These are phyloP conservation scores for Trichosporon faecale DNA, from an alignment of 1,284 basidiomycete species.

Conservation along the genomic window DNA sequence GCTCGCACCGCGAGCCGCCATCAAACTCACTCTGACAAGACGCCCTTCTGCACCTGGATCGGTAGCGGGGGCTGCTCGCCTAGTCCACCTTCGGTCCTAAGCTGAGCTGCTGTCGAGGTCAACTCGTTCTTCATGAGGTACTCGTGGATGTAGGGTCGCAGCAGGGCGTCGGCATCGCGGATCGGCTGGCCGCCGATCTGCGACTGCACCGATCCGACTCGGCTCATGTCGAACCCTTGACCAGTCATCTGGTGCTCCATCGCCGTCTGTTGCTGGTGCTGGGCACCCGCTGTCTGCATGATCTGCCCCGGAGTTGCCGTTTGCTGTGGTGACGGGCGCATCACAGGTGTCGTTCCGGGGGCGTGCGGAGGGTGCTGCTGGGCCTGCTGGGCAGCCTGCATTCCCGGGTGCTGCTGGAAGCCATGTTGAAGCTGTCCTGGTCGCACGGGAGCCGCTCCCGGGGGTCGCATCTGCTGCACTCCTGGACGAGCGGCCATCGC, in stretches of 20 bases:
- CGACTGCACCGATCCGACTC: slow-evolving; percentile 35
- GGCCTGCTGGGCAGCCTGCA: slow-evolving; percentile 23
- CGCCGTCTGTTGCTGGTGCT: slow-evolving; percentile 22
- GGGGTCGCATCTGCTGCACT: slow-evolving; percentile 23
- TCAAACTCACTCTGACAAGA: slow-evolving; percentile 51
- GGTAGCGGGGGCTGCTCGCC: slow-evolving; percentile 42
- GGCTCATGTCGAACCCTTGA: slow-evolving; percentile 36
- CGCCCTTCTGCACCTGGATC: slow-evolving; percentile 49
- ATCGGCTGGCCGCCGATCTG: slow-evolving; percentile 25
- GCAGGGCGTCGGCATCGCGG: slow-evolving; percentile 39
- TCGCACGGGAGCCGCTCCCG: slow-evolving; percentile 17
- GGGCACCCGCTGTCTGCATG: background rate
- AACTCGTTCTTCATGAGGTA: slow-evolving; percentile 48
- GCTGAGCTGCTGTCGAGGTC: slow-evolving; percentile 38
- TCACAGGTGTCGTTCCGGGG: slow-evolving; percentile 17
- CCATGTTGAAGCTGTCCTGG: slow-evolving; percentile 16
- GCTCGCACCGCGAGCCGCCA: too few species aligned
- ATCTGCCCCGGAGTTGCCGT: background rate
- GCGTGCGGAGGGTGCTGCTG: slow-evolving; percentile 25
- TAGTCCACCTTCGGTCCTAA: slow-evolving; percentile 45
- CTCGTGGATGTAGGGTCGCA: slow-evolving; percentile 49
- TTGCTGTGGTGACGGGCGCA: slow-evolving; percentile 13
- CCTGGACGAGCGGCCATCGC: slow-evolving; percentile 16
- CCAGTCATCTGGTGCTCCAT: slow-evolving; percentile 26
- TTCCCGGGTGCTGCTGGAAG: slow-evolving; percentile 25